Evolutionary conservation across 495 filamentous ascomycete species (phyloP).

Genomic region (Daldinia childiae): DNA sequence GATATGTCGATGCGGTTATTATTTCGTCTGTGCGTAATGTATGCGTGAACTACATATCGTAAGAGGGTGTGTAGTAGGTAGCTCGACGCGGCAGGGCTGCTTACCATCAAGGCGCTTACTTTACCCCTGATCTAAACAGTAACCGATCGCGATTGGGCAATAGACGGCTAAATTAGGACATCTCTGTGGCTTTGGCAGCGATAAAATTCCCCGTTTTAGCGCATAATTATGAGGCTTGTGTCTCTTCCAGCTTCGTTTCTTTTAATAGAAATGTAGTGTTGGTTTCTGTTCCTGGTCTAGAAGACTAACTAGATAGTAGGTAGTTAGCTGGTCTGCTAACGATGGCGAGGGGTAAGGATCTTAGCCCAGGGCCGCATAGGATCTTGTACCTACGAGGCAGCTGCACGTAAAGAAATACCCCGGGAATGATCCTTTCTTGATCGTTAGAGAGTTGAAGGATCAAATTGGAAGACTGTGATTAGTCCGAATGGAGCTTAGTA

Average conservation of each 20-base stretch:
- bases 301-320: neutral
- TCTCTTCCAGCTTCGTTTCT: constrained; percentile 2
- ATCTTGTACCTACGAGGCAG: constrained; percentile 8
- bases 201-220: neutral
- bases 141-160: neutral
- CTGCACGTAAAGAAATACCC: neutral
- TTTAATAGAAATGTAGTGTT: constrained; percentile 1
- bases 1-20: neutral
- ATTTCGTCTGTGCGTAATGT: neutral
- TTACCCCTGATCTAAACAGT: constrained; percentile 2
- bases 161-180: neutral
- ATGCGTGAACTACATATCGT: neutral
- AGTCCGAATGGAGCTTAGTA: constrained; percentile 21
- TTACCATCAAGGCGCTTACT: constrained; percentile 5
- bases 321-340: neutral
- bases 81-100: constrained; percentile 7
- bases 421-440: constrained; percentile 19
- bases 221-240: neutral
- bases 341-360: neutral
- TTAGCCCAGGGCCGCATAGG: neutral
- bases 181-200: neutral
- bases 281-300: neutral
- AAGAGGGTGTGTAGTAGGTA: neutral
- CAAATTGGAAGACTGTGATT: constrained; percentile 13
- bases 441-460: constrained; percentile 34